Evolutionary conservation across 2,329 filamentous ascomycete genomes (phyloP).

Genomic region (Aspergillus tanneri): DNA sequence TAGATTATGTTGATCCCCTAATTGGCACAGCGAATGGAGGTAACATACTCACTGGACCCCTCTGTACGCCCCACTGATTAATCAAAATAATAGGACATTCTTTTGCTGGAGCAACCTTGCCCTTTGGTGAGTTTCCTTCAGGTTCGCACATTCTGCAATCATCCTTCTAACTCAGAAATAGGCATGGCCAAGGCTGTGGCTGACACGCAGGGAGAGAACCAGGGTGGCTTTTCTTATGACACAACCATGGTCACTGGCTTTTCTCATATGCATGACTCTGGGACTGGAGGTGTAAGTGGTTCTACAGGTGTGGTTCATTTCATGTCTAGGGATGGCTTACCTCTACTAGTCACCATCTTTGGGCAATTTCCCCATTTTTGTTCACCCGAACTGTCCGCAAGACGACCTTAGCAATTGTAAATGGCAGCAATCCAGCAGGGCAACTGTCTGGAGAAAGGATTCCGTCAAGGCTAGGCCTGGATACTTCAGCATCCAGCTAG

Average conservation of each 20-base stretch:
- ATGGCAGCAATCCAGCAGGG: constrained; percentile 57
- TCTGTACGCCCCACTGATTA: not conserved
- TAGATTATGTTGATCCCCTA: constrained; percentile 51
- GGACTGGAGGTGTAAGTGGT: constrained; percentile 48
- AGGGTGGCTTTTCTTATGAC: constrained; percentile 58
- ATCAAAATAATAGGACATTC: constrained; percentile 48
- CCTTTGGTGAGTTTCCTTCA: constrained; percentile 44
- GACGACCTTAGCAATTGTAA: constrained; percentile 63
- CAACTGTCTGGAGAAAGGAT: constrained; percentile 49
- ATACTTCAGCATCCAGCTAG: constrained; percentile 63
- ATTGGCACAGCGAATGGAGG: constrained; percentile 56
- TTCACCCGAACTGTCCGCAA: constrained; percentile 60
- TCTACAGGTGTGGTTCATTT: not conserved
- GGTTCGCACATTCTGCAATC: constrained; percentile 7
- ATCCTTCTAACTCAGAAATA: not conserved
- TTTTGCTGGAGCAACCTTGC: constrained; percentile 56
- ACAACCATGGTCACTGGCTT: constrained; percentile 53
- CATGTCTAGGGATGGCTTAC: constrained; percentile 3
- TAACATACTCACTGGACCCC: constrained; percentile 8
- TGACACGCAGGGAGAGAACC: constrained; percentile 55
- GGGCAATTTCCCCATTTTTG: constrained; percentile 72
- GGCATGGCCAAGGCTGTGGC: constrained; percentile 58
- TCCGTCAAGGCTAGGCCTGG: constrained; percentile 61
- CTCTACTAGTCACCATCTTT: constrained; percentile 46
- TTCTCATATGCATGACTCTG: constrained; percentile 53